Evolutionary conservation across 2,329 filamentous ascomycete species (phyloP).

Genomic region (Botrytis medusae): DNA sequence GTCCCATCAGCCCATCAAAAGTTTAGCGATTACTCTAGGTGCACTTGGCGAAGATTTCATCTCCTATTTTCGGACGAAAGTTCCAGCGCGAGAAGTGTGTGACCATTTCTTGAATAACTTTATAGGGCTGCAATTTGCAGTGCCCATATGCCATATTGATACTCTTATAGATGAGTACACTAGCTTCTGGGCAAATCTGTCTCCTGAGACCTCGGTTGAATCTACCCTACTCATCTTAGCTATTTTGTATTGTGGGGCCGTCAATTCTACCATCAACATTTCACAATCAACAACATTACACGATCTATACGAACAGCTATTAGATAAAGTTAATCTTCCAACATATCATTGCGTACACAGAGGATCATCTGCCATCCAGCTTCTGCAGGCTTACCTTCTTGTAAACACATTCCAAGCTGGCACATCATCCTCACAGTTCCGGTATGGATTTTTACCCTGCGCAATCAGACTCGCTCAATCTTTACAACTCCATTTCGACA

Average conservation of each 20-base stretch:
- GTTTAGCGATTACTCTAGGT: neutral
- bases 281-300: neutral
- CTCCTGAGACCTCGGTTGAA: neutral
- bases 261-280: neutral
- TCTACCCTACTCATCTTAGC: neutral
- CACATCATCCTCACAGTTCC: neutral
- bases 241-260: neutral
- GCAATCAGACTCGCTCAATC: neutral
- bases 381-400: slow-evolving; percentile 6
- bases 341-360: neutral
- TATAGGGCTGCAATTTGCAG: neutral
- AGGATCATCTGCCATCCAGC: neutral
- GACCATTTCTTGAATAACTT: slow-evolving; percentile 10
- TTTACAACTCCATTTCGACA: neutral
- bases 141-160: neutral
- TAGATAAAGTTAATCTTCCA: neutral
- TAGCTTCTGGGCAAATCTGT: neutral
- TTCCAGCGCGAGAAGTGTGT: neutral
- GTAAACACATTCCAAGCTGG: neutral
- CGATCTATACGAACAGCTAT: neutral
- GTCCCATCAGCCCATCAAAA: neutral
- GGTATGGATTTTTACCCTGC: neutral
- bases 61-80: neutral
- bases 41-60: neutral
- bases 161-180: neutral